These are phyloP conservation scores for Dryas octopetala DNA, from an alignment of 306 rosid genomes.

Conservation along the genomic window DNA sequence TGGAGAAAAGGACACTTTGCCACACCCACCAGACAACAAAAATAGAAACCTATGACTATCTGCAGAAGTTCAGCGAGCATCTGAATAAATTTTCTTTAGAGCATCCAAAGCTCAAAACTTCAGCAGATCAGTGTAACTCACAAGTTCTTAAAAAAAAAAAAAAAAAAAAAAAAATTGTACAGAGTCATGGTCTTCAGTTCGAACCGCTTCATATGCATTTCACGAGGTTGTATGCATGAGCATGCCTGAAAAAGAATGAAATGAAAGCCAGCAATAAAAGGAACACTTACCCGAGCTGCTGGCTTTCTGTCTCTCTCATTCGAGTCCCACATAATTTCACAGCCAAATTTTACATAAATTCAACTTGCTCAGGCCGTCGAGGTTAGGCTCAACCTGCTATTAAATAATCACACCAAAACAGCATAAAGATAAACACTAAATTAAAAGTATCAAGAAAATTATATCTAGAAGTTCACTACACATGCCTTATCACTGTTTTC, in stretches of 20 bases:
- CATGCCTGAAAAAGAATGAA: constrained; percentile 51
- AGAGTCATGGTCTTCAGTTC: neutral
- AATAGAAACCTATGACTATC: neutral
- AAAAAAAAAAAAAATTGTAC: neutral
- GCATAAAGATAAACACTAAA: constrained; percentile 49
- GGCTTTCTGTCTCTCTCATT: constrained; percentile 45
- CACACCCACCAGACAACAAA: constrained; percentile 1
- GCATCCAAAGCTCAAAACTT: constrained; percentile 2
- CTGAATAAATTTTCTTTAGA: constrained; percentile 4
- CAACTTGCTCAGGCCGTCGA: constrained; percentile 42
- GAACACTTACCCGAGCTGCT: constrained; percentile 72
- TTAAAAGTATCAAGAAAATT: constrained; percentile 12
- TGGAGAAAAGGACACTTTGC: neutral
- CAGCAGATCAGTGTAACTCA: neutral
- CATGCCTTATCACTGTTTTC: constrained; percentile 62
- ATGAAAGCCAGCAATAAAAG: constrained; percentile 70
- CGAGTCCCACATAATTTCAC: neutral
- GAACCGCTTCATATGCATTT: constrained; percentile 6
- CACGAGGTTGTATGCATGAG: constrained; percentile 4
- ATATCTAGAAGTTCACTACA: constrained; percentile 9
- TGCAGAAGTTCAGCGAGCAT: constrained; percentile 2
- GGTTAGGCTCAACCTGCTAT: constrained; percentile 58
- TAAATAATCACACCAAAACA: constrained; percentile 17
- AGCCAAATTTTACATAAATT: neutral
- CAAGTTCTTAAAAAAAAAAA: neutral